Base-by-base conservation (phyloP, 2,329 filamentous ascomycete genomes). In the Oidium heveae region DNA sequence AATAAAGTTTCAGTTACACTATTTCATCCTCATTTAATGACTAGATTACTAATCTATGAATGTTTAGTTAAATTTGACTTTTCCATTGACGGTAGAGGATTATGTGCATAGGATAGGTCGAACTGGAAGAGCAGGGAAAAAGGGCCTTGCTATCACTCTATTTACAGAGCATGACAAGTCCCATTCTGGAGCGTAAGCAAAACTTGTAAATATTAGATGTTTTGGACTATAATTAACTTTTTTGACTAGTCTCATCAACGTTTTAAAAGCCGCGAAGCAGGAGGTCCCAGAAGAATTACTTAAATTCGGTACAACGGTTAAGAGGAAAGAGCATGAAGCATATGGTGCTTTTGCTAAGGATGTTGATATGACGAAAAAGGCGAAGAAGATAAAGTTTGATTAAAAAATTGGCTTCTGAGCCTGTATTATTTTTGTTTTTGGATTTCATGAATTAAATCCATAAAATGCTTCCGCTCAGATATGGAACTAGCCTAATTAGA, bases 271-370 rank as follows among this genome's bases (percentile, higher is more conserved):
- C n/a, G 88, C 91, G 24, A 86, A 86, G 60, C 91, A 98, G 68
- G 75, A 80, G 13, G 86, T 98, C 0, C 91, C 91, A 2, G 86
- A 94, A 46, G 84, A 86, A 28, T 72, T 98, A 39, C 73, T 96
- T 67, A 95, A 94, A 70, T 98, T 95, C 62, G 91, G 91, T 63
- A 94, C 87, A 22, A 96, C 89, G 0, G 91, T 98, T 54, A 98
- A 96, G 79, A 95, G 94, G 79, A 96, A 96, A 86, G 77, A 80
- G 52, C 91, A 98, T 70, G 84, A 87, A 64, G 84, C 85, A 51
- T 98, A 96, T 65, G 91, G 91, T 56, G 86, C 87, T 34, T 96
- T 96, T 67, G 94, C 84, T 74, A 94, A 91, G 69, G 86, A 95
- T 62, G 80, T 85, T 9, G 84, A 86, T 62, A 81, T 81, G 67